Base-by-base conservation (phyloP, 371 early-diverging fungal genomes). In the Nematocida sp. region DNA sequence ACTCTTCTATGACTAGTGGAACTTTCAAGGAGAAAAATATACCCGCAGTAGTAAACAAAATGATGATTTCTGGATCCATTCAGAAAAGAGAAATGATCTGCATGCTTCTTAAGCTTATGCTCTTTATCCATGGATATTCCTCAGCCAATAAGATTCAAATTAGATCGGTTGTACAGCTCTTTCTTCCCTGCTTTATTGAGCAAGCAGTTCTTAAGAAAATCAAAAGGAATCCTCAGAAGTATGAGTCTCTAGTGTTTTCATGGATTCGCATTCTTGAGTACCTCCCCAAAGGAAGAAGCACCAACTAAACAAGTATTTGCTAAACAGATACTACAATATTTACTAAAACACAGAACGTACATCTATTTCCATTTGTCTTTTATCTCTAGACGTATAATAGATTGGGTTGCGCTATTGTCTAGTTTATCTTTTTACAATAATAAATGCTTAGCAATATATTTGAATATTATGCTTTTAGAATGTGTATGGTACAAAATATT, bases 151-250 rank as follows among this genome's bases (percentile, higher is more conserved):
- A 49, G 0, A 48, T 71, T 2, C 39, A 32, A 13, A 49, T 7
- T 2, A 32, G 51, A 16, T 38, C 11, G 20, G 9, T 71, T 25
- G 13, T 61, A 30, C 11, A 32, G 1, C 16, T 28, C 18, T 71
- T 71, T 61, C 38, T 61, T 26, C 75, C 75, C 3, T 13, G 59
- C 25, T 61, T 71, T 35, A 45, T 71, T n/a, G 75, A 60, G 1
- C 23, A 49, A 4, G 18, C 18, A 36, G 20, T 5, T 4, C 20
- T 42, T 20, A 18, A 0, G 9, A 32, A 48, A n/a, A 30, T 49
- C 23, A 57, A 61, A 42, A 63, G 33, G 33, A 71, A 71, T 25
- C 49, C 26, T 5, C 11, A 33, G 4, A 26, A 50, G 7, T 61
- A 60, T 28, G 16, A 25, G 18, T 5, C 13, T 28, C 33, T 61